phyloP scores from a whole-genome alignment of 78 protist genomes.

The Polysphondylium violaceum region DNA sequence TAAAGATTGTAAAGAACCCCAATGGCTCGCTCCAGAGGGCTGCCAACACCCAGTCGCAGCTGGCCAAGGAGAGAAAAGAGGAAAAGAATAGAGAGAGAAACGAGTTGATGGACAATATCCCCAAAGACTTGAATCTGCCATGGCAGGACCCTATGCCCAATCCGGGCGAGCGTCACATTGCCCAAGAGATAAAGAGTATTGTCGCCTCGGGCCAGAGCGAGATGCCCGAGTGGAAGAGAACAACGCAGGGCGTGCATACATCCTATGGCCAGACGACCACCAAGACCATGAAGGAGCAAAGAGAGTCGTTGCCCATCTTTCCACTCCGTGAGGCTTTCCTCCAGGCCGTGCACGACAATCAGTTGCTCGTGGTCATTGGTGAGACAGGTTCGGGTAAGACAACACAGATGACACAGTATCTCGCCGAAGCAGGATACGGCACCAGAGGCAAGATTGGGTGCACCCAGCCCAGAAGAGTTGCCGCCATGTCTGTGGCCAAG shows the following conservation, averaged over 20 bases:
- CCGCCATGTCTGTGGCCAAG: constrained; percentile 99
- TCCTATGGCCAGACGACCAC: constrained; percentile 55
- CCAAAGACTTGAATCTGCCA: constrained; percentile 84
- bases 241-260: constrained; percentile 29
- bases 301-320: constrained; percentile 95
- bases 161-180: constrained; percentile 87
- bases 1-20: constrained; percentile 96
- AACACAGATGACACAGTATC: constrained; percentile 95
- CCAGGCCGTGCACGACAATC: constrained; percentile 90
- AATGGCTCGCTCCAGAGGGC: constrained; percentile 97
- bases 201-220: constrained; percentile 27
- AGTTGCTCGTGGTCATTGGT: constrained; percentile 92
- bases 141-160: constrained; percentile 94
- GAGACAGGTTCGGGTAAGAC: constrained; percentile 96
- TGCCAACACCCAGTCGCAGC: constrained; percentile 89
- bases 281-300: constrained; percentile 90
- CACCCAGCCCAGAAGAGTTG: constrained; percentile 99
- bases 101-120: constrained; percentile 83
- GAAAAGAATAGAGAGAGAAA: constrained; percentile 86
- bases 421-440: constrained; percentile 91
- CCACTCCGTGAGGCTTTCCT: constrained; percentile 79
- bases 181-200: constrained; percentile 78
- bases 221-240: constrained; percentile 69
- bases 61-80: constrained; percentile 95
- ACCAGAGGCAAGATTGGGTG: constrained; percentile 88